Percentiles rank a stretch among this genome's conserved stretches.
Conservation (phyloP, 2,329 filamentous ascomycete genomes). For the Sporothrix variecibatus region DNA sequence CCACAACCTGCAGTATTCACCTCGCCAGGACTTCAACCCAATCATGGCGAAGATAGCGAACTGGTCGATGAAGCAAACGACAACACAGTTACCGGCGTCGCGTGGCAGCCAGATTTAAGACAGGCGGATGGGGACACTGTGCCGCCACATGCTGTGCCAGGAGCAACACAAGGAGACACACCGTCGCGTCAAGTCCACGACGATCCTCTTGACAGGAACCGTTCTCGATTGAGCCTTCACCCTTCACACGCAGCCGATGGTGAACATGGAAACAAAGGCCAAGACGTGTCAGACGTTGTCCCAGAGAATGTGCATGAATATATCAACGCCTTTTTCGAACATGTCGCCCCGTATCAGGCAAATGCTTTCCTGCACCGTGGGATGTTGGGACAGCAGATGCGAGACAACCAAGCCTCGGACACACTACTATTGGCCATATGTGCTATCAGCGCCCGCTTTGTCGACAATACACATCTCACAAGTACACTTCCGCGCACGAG, state of each 20-base stretch:
- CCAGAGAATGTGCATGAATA: background rate
- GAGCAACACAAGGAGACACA: too few species aligned
- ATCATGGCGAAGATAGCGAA: too few species aligned
- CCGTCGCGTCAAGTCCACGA: too few species aligned
- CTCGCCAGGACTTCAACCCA: too few species aligned
- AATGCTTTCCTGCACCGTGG: constrained; percentile 5
- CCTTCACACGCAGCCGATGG: background rate
- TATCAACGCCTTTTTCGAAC: background rate
- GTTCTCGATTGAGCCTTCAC: background rate
- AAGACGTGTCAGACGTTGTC: background rate
- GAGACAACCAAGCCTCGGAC: background rate
- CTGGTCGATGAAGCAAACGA: background rate
- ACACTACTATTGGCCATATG: background rate
- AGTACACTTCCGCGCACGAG: background rate
- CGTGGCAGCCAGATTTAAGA: background rate
- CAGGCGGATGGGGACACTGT: too few species aligned
- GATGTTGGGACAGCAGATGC: background rate
- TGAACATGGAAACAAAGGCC: background rate
- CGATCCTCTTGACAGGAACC: too few species aligned
- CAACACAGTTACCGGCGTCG: background rate
- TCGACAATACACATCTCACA: background rate
- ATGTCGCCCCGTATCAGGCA: background rate
- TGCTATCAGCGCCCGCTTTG: background rate
- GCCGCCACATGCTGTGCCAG: too few species aligned
- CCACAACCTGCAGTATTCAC: too few species aligned